phyloP scores from a whole-genome alignment of 2,329 filamentous ascomycete species.

The Sarocladium strictum region DNA sequence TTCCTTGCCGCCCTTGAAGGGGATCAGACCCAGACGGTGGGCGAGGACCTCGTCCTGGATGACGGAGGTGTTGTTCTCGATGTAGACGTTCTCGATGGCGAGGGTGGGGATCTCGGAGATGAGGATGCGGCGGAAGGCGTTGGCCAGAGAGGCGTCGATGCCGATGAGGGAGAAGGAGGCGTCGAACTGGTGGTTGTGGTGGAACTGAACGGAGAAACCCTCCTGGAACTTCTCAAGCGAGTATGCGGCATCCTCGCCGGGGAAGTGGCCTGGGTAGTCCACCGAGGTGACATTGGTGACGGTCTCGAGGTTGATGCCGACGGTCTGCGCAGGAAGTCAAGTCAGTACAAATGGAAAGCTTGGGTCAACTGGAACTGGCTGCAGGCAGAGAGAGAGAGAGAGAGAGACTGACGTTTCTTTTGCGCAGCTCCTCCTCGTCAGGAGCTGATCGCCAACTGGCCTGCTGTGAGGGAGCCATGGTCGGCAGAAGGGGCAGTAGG shows the following conservation, averaged over 20 bases:
- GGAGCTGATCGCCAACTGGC: slow-evolving; percentile 31
- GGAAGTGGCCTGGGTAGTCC: slow-evolving; percentile 88
- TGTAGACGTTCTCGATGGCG: slow-evolving; percentile 88
- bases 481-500: slow-evolving; percentile 3
- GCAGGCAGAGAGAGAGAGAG: not conserved
- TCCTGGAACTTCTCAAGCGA: slow-evolving; percentile 65
- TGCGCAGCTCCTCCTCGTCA: slow-evolving; percentile 51
- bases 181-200: slow-evolving; percentile 72
- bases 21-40: slow-evolving; percentile 83
- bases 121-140: slow-evolving; percentile 94
- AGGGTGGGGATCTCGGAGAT: slow-evolving; percentile 91
- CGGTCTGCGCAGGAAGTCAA: slow-evolving; percentile 49
- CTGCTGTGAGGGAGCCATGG: slow-evolving; percentile 27
- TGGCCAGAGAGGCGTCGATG: slow-evolving; percentile 87
- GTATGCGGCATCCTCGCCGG: slow-evolving; percentile 82
- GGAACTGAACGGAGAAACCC: slow-evolving; percentile 70
- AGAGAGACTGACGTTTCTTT: slow-evolving; percentile 48
- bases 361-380: not conserved
- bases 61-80: slow-evolving; percentile 94
- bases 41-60: slow-evolving; percentile 97
- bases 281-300: slow-evolving; percentile 84
- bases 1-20: slow-evolving; percentile 72
- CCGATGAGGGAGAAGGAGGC: slow-evolving; percentile 87
- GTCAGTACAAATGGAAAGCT: not conserved
- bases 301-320: slow-evolving; percentile 84